A percentile compares a stretch with the other conserved stretches of the same genome.
Evolutionary conservation across 768 basidiomycete genomes (phyloP).

Genomic region (Kwoniella sp.): DNA sequence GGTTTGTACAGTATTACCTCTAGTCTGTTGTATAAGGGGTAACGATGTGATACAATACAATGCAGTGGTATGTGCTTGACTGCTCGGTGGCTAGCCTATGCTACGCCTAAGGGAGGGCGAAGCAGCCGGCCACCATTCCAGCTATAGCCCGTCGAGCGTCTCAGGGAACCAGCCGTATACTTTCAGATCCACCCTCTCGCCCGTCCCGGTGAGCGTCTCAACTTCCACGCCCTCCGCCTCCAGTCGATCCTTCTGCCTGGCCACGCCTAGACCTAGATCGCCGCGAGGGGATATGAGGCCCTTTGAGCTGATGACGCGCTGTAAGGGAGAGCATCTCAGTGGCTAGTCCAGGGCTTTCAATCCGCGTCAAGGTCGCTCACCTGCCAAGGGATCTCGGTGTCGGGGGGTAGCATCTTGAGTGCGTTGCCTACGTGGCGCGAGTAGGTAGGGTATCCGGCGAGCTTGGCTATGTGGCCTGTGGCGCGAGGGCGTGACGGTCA

Average conservation of each 20-base stretch:
- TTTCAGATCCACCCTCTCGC: conserved; percentile 55
- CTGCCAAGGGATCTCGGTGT: conserved; percentile 47
- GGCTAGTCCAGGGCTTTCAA: too few relatives aligned
- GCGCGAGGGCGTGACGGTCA: too few relatives aligned
- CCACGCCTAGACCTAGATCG: conserved; percentile 74
- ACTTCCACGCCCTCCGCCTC: conserved; percentile 81
- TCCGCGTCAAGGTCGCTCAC: conserved; percentile 30
- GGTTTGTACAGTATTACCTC: too few relatives aligned
- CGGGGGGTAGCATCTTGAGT: conserved; percentile 34
- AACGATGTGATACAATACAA: too few relatives aligned
- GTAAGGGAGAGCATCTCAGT: too few relatives aligned
- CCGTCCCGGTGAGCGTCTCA: conserved; percentile 57
- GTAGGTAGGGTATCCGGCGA: conserved; percentile 47
- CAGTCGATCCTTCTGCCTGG: conserved; percentile 68
- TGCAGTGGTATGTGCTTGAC: too few relatives aligned
- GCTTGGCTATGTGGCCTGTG: conserved; percentile 45
- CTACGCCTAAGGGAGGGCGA: too few relatives aligned
- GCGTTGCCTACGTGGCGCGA: conserved; percentile 48
- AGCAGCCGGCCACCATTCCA: too few relatives aligned
- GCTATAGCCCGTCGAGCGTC: conserved; percentile 2
- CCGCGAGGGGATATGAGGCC: conserved; percentile 65
- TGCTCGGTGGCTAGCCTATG: too few relatives aligned
- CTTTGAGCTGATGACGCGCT: conserved; percentile 46
- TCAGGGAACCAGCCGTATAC: conserved; percentile 50
- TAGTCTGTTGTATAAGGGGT: too few relatives aligned